Percentiles rank a stretch among this genome's conserved stretches.
These are phyloP conservation scores for Eucommia ulmoides DNA, from an alignment of 257 asterid genomes.

Conservation along the genomic window DNA sequence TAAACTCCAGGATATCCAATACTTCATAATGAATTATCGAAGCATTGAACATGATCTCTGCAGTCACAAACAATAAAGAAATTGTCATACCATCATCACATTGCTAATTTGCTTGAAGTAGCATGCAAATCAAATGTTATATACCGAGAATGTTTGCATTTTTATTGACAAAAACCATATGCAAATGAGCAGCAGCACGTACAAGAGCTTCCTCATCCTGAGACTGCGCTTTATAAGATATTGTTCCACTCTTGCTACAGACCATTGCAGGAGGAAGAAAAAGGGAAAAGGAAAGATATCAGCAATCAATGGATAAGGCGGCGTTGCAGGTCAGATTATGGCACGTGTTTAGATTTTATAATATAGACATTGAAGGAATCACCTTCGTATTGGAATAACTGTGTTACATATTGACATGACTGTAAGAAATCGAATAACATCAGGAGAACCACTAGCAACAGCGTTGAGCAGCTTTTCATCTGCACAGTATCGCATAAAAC, in stretches of 20 bases:
- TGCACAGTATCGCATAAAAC: too few relatives aligned
- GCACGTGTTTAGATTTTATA: conserved; percentile 13
- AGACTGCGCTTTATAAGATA: conserved; percentile 86
- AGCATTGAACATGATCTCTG: conserved; percentile 74
- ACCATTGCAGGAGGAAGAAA: conserved; percentile 6
- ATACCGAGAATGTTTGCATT: conserved; percentile 69
- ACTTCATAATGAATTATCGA: conserved; percentile 65
- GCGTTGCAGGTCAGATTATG: conserved; percentile 6
- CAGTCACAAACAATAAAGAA: conserved; percentile 23
- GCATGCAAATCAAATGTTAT: conserved; percentile 9
- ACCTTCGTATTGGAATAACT: conserved; percentile 86
- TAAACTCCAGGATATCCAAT: conserved; percentile 83
- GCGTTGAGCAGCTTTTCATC: conserved; percentile 65
- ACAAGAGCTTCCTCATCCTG: conserved; percentile 99
- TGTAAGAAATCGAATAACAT: conserved; percentile 61
- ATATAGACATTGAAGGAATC: conserved; percentile 13
- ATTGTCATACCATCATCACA: conserved; percentile 3
- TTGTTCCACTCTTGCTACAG: conserved; percentile 53
- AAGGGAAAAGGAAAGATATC: conserved; percentile 7
- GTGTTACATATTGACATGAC: conserved; percentile 97
- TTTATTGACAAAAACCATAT: conserved; percentile 62
- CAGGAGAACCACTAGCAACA: conserved; percentile 53
- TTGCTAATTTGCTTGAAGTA: background rate
- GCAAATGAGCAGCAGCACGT: conserved; percentile 80
- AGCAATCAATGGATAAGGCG: conserved; percentile 6